Base-by-base conservation (phyloP, 306 rosid species). In the Amphicarpaea edgeworthii region DNA sequence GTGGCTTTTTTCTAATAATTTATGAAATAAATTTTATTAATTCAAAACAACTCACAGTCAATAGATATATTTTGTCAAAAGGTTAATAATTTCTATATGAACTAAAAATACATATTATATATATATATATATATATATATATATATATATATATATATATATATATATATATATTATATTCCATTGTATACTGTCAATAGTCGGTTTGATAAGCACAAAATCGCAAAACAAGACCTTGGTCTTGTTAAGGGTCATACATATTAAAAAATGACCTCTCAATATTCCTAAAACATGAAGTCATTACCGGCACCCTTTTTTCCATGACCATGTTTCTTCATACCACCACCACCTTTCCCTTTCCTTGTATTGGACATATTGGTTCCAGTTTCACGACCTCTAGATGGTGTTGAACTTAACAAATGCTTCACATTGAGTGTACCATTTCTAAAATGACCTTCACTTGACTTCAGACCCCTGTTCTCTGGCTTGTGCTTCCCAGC, bases 351-450 rank as follows among this genome's bases (percentile, higher is more conserved):
- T 57, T 84, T 79, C 53, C 66, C 79, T 73, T 78, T 79, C 55
- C 78, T 62, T 79, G 63, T 24, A 40, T 28, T 68, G 32, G 57
- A 80, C 71, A 59, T 28, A 51, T 14, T 77, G 28, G 49, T 30
- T 43, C 74, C 78, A 23, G 61, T 34, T 19, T 49, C 78, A 16
- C 9, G 64, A 14, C 54, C 89, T 76, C 80, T 78, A 6, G 89
- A 58, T 47, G 86, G 82, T 24, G 85, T 50, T 1, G 87, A 79
- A 28, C 41, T 82, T 78, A 92, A 81, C 76, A 92, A 57, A 85
- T 85, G 93, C 74, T 86, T 90, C 66, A 90, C 96, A 63, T 92
- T 85, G 30, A 92, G 90, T 47, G 84, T 83, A n/a, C 97, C 97
- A 28, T 92, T 87, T 83, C 72, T 92, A 80, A 92, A 90, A 23